Conservation (phyloP, 768 basidiomycete genomes). For the Hericium alpestre region DNA sequence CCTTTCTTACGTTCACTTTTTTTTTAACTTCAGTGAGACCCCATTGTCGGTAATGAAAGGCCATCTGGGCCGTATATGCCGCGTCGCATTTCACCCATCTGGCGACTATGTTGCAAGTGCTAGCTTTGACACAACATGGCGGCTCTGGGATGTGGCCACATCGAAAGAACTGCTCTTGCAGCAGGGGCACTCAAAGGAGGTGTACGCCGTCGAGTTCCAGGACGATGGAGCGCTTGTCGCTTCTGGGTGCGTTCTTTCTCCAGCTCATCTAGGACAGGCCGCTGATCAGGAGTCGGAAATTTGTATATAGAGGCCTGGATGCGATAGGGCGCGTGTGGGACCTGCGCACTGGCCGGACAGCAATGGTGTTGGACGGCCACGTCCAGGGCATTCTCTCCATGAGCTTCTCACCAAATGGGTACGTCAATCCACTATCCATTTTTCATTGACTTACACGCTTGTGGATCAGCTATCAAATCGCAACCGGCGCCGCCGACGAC, state of each 20-base stretch:
- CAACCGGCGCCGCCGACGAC: conserved; percentile 93
- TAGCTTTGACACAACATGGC: conserved; percentile 95
- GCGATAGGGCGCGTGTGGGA: conserved; percentile 98
- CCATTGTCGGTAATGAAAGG: conserved; percentile 82
- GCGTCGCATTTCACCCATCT: conserved; percentile 94
- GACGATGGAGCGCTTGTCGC: conserved; percentile 87
- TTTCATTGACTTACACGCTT: conserved; percentile 1
- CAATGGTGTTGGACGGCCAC: conserved; percentile 97
- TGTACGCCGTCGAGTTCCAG: conserved; percentile 93
- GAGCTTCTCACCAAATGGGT: conserved; percentile 95
- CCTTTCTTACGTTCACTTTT: not conserved
- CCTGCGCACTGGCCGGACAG: conserved; percentile 84
- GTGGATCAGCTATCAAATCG: conserved; percentile 77
- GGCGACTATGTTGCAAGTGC: conserved; percentile 90
- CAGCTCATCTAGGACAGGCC: too few species aligned
- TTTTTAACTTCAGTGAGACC: conserved; percentile 46
- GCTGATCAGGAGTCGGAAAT: not conserved
- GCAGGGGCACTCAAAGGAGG: conserved; percentile 96
- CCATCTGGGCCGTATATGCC: conserved; percentile 82
- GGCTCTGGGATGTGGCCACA: conserved; percentile 87
- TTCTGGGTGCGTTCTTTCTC: conserved; percentile 57
- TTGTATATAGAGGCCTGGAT: conserved; percentile 67
- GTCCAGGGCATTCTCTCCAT: conserved; percentile 86
- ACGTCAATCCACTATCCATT: conserved; percentile 17
- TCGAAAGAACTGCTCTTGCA: conserved; percentile 78